phyloP scores from a whole-genome alignment of 768 basidiomycete species.

The Heimioporus sp. region DNA sequence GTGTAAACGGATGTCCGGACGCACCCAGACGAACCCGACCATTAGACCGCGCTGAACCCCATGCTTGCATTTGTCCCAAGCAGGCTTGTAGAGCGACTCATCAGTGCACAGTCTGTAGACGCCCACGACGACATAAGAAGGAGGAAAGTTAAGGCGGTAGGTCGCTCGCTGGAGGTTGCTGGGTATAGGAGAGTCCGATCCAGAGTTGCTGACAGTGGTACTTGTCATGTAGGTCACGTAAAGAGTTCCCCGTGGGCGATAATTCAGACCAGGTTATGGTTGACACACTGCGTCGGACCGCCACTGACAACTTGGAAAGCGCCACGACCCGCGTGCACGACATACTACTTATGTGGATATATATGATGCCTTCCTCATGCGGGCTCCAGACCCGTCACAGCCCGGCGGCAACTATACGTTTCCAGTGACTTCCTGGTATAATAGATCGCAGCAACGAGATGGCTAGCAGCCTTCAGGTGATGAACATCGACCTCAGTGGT shows the following conservation, averaged over 20 bases:
- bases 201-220: too few relatives aligned
- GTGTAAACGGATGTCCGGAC: slow-evolving; percentile 12
- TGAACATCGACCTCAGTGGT: slow-evolving; percentile 23
- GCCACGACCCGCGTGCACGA: too few relatives aligned
- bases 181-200: slow-evolving; percentile 39
- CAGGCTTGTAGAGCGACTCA: slow-evolving; percentile 61
- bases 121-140: slow-evolving; percentile 83
- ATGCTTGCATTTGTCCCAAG: slow-evolving; percentile 85
- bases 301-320: too few relatives aligned
- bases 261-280: too few relatives aligned
- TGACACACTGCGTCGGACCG: too few relatives aligned
- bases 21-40: slow-evolving; percentile 71
- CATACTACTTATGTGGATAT: too few relatives aligned
- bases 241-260: too few relatives aligned
- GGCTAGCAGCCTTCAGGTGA: slow-evolving; percentile 15
- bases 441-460: background rate
- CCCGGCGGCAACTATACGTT: background rate
- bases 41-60: slow-evolving; percentile 66
- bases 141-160: slow-evolving; percentile 69
- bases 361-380: too few relatives aligned
- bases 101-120: slow-evolving; percentile 82
- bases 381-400: too few relatives aligned
- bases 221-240: too few relatives aligned
- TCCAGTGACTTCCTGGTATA: background rate
- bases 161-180: slow-evolving; percentile 49